Percentiles rank a stretch among this genome's conserved stretches.
These are phyloP conservation scores for Boletus rubropictus DNA, from an alignment of 768 basidiomycete species.

Conservation along the genomic window DNA sequence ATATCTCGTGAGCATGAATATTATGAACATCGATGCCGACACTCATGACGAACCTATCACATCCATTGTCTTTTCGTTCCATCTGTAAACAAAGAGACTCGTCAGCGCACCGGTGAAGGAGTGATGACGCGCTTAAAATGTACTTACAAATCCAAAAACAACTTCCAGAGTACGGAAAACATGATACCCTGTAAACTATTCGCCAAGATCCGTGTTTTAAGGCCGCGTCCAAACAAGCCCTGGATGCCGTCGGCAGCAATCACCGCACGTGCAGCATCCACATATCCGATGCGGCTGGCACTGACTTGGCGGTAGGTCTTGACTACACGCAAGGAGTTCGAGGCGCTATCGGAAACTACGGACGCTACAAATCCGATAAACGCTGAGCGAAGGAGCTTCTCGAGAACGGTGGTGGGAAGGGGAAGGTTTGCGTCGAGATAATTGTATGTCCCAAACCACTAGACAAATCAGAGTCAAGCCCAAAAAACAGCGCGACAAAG, in stretches of 20 bases:
- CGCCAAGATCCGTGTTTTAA: constrained; percentile 83
- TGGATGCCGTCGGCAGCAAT: constrained; percentile 67
- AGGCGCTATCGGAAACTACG: constrained; percentile 76
- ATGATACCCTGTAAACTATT: constrained; percentile 90
- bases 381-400: constrained; percentile 72
- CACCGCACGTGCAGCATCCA: constrained; percentile 71
- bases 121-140: neutral
- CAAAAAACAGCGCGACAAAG: neutral
- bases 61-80: constrained; percentile 30
- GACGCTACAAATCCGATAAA: constrained; percentile 90
- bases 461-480: constrained; percentile 10
- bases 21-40: neutral
- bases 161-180: constrained; percentile 88
- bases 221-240: constrained; percentile 82
- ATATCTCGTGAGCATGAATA: neutral
- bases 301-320: constrained; percentile 96
- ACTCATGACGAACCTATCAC: neutral
- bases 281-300: constrained; percentile 72
- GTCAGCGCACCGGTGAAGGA: neutral
- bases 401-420: constrained; percentile 40
- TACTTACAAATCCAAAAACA: constrained; percentile 83
- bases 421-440: constrained; percentile 65
- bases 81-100: constrained; percentile 15
- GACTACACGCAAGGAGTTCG: constrained; percentile 85
- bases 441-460: constrained; percentile 89